Evolutionary conservation across 352 stramenopile genomes (phyloP).

Genomic region (Phytopythium oedochilum): DNA sequence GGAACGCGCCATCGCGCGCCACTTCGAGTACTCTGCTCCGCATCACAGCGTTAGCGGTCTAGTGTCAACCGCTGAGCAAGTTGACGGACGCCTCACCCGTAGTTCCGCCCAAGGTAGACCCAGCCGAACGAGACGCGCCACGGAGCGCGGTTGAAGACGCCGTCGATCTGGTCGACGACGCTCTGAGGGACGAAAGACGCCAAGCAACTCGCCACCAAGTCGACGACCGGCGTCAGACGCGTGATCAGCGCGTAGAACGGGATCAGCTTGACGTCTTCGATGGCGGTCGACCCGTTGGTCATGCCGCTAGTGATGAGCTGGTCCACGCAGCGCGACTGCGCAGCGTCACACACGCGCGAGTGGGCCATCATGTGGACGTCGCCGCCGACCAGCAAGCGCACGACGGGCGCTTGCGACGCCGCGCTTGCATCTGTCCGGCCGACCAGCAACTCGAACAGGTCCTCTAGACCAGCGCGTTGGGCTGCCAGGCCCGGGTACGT

Average conservation of each 20-base stretch:
- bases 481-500: constrained; percentile 49
- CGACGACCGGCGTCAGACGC: constrained; percentile 24
- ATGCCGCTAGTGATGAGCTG: constrained; percentile 65
- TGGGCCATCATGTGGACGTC: constrained; percentile 61
- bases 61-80: neutral
- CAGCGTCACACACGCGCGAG: constrained; percentile 31
- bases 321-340: constrained; percentile 29
- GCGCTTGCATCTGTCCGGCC: neutral
- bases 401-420: constrained; percentile 5
- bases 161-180: neutral
- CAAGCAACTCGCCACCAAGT: constrained; percentile 15
- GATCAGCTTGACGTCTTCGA: constrained; percentile 45
- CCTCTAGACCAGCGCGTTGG: constrained; percentile 22
- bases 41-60: constrained; percentile 3
- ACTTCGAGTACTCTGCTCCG: constrained; percentile 24
- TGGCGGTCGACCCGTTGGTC: constrained; percentile 54
- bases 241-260: constrained; percentile 51
- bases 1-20: constrained; percentile 19
- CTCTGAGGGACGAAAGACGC: constrained; percentile 12
- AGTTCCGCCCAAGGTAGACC: constrained; percentile 62
- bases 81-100: constrained; percentile 28
- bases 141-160: constrained; percentile 1
- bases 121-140: constrained; percentile 34
- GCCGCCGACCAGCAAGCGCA: constrained; percentile 47
- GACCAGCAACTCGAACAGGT: constrained; percentile 21